Conservation (phyloP, 106 monocot genomes). For the Amphibolis antarctica region DNA sequence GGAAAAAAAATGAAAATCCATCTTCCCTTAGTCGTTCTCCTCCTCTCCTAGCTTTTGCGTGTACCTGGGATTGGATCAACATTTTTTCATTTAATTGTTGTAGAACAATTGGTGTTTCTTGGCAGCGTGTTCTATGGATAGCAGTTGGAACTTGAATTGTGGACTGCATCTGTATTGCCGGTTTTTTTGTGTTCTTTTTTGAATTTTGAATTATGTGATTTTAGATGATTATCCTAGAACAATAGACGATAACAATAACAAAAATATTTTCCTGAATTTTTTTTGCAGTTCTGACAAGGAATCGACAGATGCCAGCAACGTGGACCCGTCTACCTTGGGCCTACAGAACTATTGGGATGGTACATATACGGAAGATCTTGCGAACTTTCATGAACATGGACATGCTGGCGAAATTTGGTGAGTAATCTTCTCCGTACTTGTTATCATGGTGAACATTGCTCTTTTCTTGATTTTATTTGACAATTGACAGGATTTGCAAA, state of each 20-base stretch:
- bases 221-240: neutral
- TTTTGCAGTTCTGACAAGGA: slow-evolving; percentile 77
- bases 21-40: neutral
- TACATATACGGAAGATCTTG: slow-evolving; percentile 67
- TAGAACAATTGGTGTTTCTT: neutral
- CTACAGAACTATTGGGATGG: slow-evolving; percentile 63
- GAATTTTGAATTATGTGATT: neutral
- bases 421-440: neutral
- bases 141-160: no score
- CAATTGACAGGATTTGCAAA: neutral
- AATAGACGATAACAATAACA: neutral
- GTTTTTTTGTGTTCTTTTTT: neutral
- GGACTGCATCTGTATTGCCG: no score
- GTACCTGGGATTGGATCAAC: neutral
- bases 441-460: neutral
- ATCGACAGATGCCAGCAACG: slow-evolving; percentile 63
- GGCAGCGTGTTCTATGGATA: neutral
- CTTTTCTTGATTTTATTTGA: neutral
- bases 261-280: neutral
- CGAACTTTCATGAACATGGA: slow-evolving; percentile 65
- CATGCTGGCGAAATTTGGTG: slow-evolving; percentile 76
- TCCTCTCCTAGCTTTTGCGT: neutral
- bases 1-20: neutral
- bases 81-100: no score
- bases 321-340: slow-evolving; percentile 68